These are phyloP conservation scores for Lachancea meyersii DNA, from an alignment of 805 yeast species.

Conservation along the genomic window DNA sequence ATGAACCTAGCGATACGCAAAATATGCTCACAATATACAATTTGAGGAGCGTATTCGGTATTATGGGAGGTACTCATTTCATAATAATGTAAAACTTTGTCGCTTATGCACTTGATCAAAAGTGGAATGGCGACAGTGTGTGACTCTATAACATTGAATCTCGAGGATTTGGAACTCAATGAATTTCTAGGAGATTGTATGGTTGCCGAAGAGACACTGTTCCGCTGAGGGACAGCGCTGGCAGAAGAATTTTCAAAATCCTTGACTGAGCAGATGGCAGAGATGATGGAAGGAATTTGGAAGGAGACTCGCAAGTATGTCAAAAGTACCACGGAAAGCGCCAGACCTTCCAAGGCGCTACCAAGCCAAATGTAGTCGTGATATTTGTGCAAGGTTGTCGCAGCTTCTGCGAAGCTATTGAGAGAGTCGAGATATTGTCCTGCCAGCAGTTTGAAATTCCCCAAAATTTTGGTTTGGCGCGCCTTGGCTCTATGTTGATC, in stretches of 20 bases:
- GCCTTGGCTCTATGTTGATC: slow-evolving; percentile 52
- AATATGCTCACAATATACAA: slow-evolving; percentile 68
- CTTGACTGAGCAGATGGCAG: slow-evolving; percentile 32
- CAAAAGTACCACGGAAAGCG: slow-evolving; percentile 56
- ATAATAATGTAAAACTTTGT: slow-evolving; percentile 39
- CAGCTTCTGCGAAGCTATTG: slow-evolving; percentile 67
- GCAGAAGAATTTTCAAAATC: slow-evolving; percentile 7
- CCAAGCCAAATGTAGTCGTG: slow-evolving; percentile 86
- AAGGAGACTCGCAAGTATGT: slow-evolving; percentile 41
- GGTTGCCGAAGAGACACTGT: slow-evolving; percentile 30
- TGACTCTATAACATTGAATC: slow-evolving; percentile 13
- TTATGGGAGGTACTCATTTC: slow-evolving; percentile 47
- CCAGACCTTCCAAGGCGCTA: slow-evolving; percentile 77
- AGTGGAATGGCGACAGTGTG: slow-evolving; percentile 31
- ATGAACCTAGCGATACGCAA: slow-evolving; percentile 58
- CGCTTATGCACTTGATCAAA: slow-evolving; percentile 35
- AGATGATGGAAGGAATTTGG: slow-evolving; percentile 30
- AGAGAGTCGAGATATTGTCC: slow-evolving; percentile 74
- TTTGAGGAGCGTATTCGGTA: slow-evolving; percentile 76
- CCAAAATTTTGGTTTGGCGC: slow-evolving; percentile 68
- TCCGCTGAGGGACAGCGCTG: slow-evolving; percentile 16
- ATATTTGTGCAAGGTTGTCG: slow-evolving; percentile 47
- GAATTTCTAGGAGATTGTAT: slow-evolving; percentile 46
- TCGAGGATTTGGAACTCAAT: slow-evolving; percentile 21
- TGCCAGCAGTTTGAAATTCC: slow-evolving; percentile 69